Percentiles rank a stretch among this genome's conserved stretches.
These are phyloP conservation scores for Myotisia sp. DNA, from an alignment of 2,329 filamentous ascomycete genomes.

Conservation along the genomic window DNA sequence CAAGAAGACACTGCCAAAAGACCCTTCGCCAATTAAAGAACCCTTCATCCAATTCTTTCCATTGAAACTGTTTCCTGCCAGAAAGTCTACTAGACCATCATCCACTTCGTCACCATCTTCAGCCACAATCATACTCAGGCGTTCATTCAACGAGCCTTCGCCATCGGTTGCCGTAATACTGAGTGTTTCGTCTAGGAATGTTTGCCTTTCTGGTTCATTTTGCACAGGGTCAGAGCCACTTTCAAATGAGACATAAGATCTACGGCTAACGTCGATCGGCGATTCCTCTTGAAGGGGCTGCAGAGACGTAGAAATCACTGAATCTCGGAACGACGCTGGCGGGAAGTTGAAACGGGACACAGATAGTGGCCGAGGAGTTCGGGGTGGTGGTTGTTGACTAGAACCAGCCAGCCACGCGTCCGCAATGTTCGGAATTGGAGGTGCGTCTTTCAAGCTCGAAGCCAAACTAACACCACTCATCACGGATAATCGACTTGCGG, in stretches of 20 bases:
- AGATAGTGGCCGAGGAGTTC: slow-evolving; percentile 44
- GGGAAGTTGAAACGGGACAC: slow-evolving; percentile 45
- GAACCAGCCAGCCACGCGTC: slow-evolving; percentile 64
- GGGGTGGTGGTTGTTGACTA: slow-evolving; percentile 35
- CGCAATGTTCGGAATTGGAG: slow-evolving; percentile 87
- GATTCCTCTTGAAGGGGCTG: slow-evolving; percentile 88
- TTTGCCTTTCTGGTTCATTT: slow-evolving; percentile 47
- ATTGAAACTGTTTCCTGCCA: slow-evolving; percentile 85
- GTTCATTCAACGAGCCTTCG: slow-evolving; percentile 61
- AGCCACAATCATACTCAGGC: slow-evolving; percentile 68
- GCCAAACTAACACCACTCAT: slow-evolving; percentile 88
- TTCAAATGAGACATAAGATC: slow-evolving; percentile 74
- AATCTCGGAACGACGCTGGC: slow-evolving; percentile 62
- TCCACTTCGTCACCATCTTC: slow-evolving; percentile 88
- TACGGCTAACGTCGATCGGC: slow-evolving; percentile 70
- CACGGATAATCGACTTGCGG: slow-evolving; percentile 83
- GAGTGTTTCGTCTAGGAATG: slow-evolving; percentile 73
- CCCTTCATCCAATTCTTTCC: slow-evolving; percentile 99
- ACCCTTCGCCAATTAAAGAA: slow-evolving; percentile 88
- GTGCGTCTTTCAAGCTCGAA: slow-evolving; percentile 82
- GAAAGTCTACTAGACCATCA: slow-evolving; percentile 76
- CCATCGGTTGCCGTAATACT: slow-evolving; percentile 48
- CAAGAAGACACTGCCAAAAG: slow-evolving; percentile 89
- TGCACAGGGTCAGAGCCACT: slow-evolving; percentile 40
- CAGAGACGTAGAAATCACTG: slow-evolving; percentile 73